Evolutionary conservation across 257 asterid genomes (phyloP), one percentile per base, ranked within the genome.

Genomic region (Plectranthus barbatus): DNA sequence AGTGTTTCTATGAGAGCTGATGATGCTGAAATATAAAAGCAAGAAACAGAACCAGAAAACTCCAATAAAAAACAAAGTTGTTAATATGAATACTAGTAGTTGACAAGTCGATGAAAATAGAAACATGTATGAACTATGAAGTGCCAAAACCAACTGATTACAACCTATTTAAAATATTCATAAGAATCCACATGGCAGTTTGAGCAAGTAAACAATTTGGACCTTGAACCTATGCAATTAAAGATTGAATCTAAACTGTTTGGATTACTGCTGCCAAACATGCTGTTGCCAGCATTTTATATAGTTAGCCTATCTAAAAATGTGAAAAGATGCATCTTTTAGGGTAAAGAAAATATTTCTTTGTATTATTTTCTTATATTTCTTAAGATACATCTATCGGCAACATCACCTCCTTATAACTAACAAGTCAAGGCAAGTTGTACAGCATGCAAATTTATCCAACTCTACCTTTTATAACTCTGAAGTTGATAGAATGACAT

Each of bases 1-100:
- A 92, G 88, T 14, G 88, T 81, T 76, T 88, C 98, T 49, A 91
- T 79, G 69, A 88, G 84, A 69, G 92, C 94, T 29, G 96, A 80
- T 71, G 98, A 91, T 42, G 94, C 95, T 91, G 95, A 68, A 74
- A 80, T 19, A 70, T 23, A 26, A 55, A 67, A 18, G 31, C 49
- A 53, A 54, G 39, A 60, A 58, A 67, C 19, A 49, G n/a, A 47
- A 68, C 14, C 67, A 49, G n/a, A 39, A 34, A 37, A 20, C 46
- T 59, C 34, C 33, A 55, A 46, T 36, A 10, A 34, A 9, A 36
- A 9, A 26, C 8, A 7, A 11, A 36, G 3, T 1, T 26, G 31
- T 26, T 26, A 1, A 18, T 48, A 47, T 10, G 4, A 41, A 52
- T 37, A 14, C 10, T 23, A 23, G n/a, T 3, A 11, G 36, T 12